Evolutionary conservation across 2,329 filamentous ascomycete species (phyloP), one percentile per base, ranked within the genome.

Genomic region (Diplocarpon rosae): DNA sequence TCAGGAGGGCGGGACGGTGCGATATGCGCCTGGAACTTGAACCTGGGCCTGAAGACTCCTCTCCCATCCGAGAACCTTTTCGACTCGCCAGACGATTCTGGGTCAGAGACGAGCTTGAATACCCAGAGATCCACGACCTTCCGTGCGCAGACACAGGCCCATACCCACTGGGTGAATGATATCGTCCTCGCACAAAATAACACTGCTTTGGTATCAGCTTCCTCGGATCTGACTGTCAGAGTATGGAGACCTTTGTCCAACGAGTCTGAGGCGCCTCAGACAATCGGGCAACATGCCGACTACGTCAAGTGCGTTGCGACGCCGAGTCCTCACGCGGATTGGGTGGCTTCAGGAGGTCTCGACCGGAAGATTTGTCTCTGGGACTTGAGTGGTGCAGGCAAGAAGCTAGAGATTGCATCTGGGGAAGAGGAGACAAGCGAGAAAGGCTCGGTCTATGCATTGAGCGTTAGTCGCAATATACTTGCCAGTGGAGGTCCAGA

Each of bases 271-370:
- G 78, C 82, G 9, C 81, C 85, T 5, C 74, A 78, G 52, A 87
- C 85, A 34, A 90, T 98, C 59, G 92, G 92, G 52, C 80, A 90
- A 58, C 92, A 98, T 65, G 83, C 81, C 58, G 92, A 98, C 69
- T 98, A 96, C 61, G 89, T 95, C 61, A 98, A 96, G 66, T 89
- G 87, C 55, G 75, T 98, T 31, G 86, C 89, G 14, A 84, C 85
- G 7, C 86, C 90, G 35, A 72, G 76, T 54, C 66, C 71, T 34
- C 71, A 77, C 33, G 75, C 78, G 43, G 80, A 82, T 56, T 98
- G 90, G 90, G 83, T 96, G 14, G 92, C 89, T 5, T 95, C 90
- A 1, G 92, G 89, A 36, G 92, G 90, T 1, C 73, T 98, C 29
- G 92, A 98, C 64, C 80, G 90, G 56, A 90, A 88, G 61, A 87